Conservation (phyloP, 176 grass and related monocot species). For the Rhynchospora breviuscula region DNA sequence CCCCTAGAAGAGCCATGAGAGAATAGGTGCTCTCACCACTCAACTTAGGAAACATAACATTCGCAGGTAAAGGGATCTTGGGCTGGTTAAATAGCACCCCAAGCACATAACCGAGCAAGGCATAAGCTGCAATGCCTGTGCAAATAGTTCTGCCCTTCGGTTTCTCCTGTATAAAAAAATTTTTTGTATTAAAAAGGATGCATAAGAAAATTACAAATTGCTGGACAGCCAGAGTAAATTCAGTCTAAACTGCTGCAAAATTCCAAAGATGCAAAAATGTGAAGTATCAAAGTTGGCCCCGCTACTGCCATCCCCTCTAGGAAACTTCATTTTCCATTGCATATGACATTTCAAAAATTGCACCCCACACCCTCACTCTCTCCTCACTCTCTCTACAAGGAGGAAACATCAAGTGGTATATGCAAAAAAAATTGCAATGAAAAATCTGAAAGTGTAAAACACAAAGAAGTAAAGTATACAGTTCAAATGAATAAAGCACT, state of each 20-base stretch:
- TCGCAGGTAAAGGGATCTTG: constrained; percentile 63
- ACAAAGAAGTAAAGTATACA: not conserved
- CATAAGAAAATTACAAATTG: constrained; percentile 27
- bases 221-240: not conserved
- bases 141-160: constrained; percentile 46
- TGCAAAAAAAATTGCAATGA: not conserved
- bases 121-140: constrained; percentile 59
- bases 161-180: constrained; percentile 44
- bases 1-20: constrained; percentile 94
- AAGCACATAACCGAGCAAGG: constrained; percentile 81
- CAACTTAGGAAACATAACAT: constrained; percentile 78
- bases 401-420: not conserved
- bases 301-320: not conserved
- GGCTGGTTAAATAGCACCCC: constrained; percentile 86
- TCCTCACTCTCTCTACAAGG: no score
- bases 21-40: constrained; percentile 92
- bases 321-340: not conserved
- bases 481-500: not conserved
- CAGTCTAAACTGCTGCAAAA: not conserved
- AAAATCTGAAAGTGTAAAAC: not conserved
- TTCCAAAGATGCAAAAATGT: not conserved
- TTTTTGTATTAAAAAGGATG: constrained; percentile 15
- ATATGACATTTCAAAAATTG: no score
- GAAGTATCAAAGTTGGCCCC: not conserved
- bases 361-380: not conserved